Base-by-base conservation (phyloP, 1,284 basidiomycete genomes). In the Clitocybe nebularis region DNA sequence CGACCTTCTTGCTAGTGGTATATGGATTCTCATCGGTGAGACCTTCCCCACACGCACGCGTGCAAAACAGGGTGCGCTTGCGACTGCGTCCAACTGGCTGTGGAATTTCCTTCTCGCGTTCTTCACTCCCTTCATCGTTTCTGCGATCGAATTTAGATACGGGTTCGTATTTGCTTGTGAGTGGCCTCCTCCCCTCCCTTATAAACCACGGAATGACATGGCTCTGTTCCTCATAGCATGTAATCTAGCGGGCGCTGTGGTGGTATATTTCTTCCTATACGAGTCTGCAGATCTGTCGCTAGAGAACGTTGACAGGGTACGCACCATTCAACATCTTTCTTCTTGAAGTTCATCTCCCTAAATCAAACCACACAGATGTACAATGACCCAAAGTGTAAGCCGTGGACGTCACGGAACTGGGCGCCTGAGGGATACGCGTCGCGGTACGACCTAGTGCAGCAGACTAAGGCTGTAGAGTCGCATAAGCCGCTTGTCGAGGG, bases 221-320 rank as follows among this genome's bases (percentile, higher is more conserved):
- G 23, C 3, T 21, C 3, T 19, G n/a, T 14, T 39, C 21, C 25
- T 16, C 39, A 21, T n/a, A 61, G 67, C 62, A 11, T 71, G 79
- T 58, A 84, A 84, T 56, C 61, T 84, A 1, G 55, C 71, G 8
- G 82, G 77, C 38, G 79, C 80, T 5, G 52, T 80, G 35, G 67
- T 89, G 48, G 86, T 88, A 4, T 88, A 71, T 60, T 71, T 88
- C 57, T 89, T 88, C 76, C 71, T 90, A 2, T 89, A 89, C 67
- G 87, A 89, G 57, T 80, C 80, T 9, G 74, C 78, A 5, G 75
- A 81, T 51, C 69, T 89, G 39, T 76, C 79, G 7, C 71, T 89
- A 22, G 87, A 89, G 63, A 71, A 66, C 46, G 82, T 89, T 37
- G 81, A 89, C 58, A 66, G 69, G 52, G 74, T 75, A 49, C 34